A percentile compares a stretch with the other conserved stretches of the same genome.
phyloP scores from a whole-genome alignment of 208 protist genomes.

The Angomonas deanei region DNA sequence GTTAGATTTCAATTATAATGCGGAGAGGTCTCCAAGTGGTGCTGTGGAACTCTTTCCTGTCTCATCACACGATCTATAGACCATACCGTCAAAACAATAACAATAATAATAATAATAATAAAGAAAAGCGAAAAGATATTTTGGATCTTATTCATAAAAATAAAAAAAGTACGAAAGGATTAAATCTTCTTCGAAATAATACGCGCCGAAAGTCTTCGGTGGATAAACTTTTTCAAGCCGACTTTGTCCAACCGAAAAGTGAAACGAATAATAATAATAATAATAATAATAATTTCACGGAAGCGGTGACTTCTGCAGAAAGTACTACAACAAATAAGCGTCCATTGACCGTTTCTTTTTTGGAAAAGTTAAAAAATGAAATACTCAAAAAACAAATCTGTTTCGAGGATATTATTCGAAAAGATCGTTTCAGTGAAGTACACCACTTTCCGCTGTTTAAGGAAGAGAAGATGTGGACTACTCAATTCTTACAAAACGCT shows the following conservation, averaged over 20 bases:
- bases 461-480: background rate
- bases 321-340: background rate
- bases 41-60: no score
- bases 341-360: background rate
- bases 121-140: no score
- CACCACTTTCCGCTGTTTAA: background rate
- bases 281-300: background rate
- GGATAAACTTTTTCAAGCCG: background rate
- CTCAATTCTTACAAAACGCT: background rate
- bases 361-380: background rate
- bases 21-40: no score
- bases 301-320: background rate
- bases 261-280: slow-evolving; percentile 3
- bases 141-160: no score
- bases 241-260: background rate
- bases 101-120: no score
- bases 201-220: background rate
- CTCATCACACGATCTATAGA: no score
- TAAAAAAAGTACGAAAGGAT: background rate
- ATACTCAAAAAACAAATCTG: background rate
- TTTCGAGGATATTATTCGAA: background rate
- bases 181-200: background rate
- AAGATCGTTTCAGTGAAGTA: background rate
- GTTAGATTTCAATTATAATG: background rate
- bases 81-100: no score